These are phyloP conservation scores for Eragrostis nindensis DNA, from an alignment of 176 grass and related monocot genomes.

Conservation along the genomic window DNA sequence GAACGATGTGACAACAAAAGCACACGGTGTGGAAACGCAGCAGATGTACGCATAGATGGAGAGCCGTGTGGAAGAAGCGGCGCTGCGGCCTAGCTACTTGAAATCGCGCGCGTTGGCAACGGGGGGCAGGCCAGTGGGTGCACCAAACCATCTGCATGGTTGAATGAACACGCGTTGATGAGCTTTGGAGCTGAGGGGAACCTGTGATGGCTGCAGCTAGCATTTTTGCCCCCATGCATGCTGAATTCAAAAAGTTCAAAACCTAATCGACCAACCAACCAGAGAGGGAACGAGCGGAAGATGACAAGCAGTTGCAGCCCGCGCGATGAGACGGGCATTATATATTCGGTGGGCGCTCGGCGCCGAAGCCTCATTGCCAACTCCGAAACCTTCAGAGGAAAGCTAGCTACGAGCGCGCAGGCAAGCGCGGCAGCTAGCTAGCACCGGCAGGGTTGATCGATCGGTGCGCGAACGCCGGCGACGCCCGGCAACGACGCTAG, in stretches of 20 bases:
- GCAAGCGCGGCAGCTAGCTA: neutral
- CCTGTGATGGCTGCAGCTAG: neutral
- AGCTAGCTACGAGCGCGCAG: neutral
- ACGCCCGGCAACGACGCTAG: neutral
- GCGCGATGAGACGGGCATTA: neutral
- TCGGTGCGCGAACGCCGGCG: neutral
- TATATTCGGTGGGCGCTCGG: conserved; percentile 16
- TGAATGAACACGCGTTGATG: conserved; percentile 7
- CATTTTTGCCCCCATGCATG: neutral
- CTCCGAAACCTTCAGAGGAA: conserved; percentile 20
- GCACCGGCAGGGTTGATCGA: neutral
- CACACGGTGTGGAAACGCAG: too few species aligned
- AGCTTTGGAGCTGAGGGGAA: neutral
- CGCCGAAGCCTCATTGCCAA: conserved; percentile 26
- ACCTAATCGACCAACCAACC: conserved; percentile 71
- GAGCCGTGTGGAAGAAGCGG: conserved; percentile 38
- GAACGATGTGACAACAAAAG: neutral
- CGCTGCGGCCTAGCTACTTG: neutral
- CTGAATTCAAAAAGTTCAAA: conserved; percentile 36
- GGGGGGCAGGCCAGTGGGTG: conserved; percentile 60
- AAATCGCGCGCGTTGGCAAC: conserved; percentile 21
- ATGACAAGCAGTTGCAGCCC: conserved; percentile 3
- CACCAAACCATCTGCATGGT: conserved; percentile 60
- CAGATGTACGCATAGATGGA: neutral
- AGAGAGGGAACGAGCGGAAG: neutral